phyloP scores from a whole-genome alignment of 2,329 filamentous ascomycete genomes.

The Pestalotiopsis sp. region DNA sequence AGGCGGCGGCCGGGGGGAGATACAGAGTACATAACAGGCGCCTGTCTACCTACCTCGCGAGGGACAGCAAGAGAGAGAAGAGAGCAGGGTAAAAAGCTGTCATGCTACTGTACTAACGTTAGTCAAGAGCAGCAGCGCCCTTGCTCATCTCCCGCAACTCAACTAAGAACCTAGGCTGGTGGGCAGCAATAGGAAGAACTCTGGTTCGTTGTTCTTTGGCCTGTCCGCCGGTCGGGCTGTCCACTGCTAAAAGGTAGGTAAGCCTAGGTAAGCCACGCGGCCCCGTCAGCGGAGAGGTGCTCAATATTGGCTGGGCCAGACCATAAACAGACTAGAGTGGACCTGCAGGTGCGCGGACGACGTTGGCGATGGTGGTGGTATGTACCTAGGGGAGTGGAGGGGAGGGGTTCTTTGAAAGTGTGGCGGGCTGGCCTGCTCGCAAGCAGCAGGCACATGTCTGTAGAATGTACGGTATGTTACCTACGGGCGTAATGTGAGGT shows the following conservation, averaged over 20 bases:
- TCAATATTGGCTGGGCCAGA: slow-evolving; percentile 8
- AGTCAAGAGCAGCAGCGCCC: not conserved
- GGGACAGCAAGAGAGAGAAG: not conserved
- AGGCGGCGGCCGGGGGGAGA: not conserved
- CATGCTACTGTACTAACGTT: not conserved
- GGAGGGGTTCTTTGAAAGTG: not conserved
- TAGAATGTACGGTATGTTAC: too few species aligned
- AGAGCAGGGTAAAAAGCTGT: not conserved
- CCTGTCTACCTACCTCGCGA: not conserved
- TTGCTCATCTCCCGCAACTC: not conserved
- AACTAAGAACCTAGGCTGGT: slow-evolving; percentile 6
- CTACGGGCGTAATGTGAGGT: too few species aligned
- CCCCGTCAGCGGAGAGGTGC: not conserved
- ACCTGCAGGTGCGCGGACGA: not conserved
- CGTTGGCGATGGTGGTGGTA: not conserved
- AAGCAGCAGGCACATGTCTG: too few species aligned
- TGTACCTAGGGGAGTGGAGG: not conserved
- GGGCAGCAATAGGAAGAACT: not conserved
- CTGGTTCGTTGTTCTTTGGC: not conserved
- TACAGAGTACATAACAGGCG: not conserved
- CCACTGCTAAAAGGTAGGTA: not conserved
- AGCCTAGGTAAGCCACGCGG: slow-evolving; percentile 4
- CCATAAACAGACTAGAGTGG: slow-evolving; percentile 1
- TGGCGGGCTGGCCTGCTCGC: not conserved
- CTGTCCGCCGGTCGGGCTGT: not conserved